Evolutionary conservation across 768 basidiomycete species (phyloP), one percentile per base, ranked within the genome.

Genomic region (Trametes sanguinea): DNA sequence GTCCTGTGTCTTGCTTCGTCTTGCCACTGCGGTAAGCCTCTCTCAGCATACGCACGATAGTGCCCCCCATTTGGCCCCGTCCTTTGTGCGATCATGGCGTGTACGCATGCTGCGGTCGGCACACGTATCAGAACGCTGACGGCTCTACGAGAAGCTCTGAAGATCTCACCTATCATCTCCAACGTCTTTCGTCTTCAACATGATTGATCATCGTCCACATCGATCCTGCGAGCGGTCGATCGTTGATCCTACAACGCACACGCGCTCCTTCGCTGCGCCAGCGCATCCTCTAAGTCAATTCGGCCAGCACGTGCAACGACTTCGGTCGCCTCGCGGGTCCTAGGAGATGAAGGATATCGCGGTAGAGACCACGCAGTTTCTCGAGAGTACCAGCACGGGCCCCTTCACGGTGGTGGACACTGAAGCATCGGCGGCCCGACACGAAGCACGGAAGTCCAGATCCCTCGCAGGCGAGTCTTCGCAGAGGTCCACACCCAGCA

Each of bases 141-240:
- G 30, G 6, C 22, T 22, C 22, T 35, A 16, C 17, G 32, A 30
- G 17, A 17, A 6, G n/a, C 53, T 17, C 6, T 2, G 2, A 37
- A 77, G 76, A 62, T 74, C 39, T 72, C 70, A 9, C 77, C 75
- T 8, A 74, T 77, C 48, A 78, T 78, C 47, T 75, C 73, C 9
- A 78, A 79, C 67, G 73, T 75, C 4, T 79, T 78, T 79, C 67
- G 73, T 75, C 4, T 79, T 78, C 66, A 76, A 76, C 63, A 74
- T 78, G 76, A 74, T 79, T 78, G 76, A 74, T 79, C 43, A 77
- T 78, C 35, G 70, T 79, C n/a, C 78, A 76, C 27, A 67, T 77
- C 37, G 77, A 72, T 6, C 55, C 54, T 9, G 45, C 55, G 29
- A 50, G 22, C 2, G 57, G 51, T 10, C 51, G 46, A 29, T 66